Evolutionary conservation across 176 grass and related monocot species (phyloP).

Genomic region (Metroxylon sagu): DNA sequence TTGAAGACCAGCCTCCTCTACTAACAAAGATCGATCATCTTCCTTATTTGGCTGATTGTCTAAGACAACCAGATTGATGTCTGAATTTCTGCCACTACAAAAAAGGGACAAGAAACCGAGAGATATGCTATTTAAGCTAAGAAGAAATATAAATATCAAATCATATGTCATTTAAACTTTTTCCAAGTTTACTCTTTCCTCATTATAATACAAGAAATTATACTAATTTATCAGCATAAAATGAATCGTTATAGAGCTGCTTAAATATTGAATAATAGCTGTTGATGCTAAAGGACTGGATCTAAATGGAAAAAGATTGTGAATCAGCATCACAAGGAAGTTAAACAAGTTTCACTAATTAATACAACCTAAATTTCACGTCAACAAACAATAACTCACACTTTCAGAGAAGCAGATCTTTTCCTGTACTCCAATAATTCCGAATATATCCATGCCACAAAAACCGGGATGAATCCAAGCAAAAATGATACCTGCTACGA

Average conservation of each 20-base stretch:
- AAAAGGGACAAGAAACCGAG: slow-evolving; percentile 4
- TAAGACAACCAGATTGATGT: slow-evolving; percentile 68
- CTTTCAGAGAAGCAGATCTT: slow-evolving; percentile 49
- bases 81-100: slow-evolving; percentile 68
- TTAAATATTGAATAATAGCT: too few relatives aligned
- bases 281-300: too few relatives aligned
- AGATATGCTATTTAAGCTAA: too few relatives aligned
- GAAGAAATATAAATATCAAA: too few relatives aligned
- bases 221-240: too few relatives aligned
- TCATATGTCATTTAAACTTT: too few relatives aligned
- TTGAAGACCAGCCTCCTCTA: slow-evolving; percentile 58
- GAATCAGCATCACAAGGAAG: too few relatives aligned
- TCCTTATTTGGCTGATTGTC: slow-evolving; percentile 48
- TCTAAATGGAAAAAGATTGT: too few relatives aligned
- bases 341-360: too few relatives aligned
- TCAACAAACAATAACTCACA: slow-evolving; percentile 40
- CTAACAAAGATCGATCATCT: slow-evolving; percentile 54
- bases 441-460: slow-evolving; percentile 64
- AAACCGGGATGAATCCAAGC: slow-evolving; percentile 75
- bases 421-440: slow-evolving; percentile 66
- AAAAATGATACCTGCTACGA: slow-evolving; percentile 51
- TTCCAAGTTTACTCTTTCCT: too few relatives aligned
- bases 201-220: too few relatives aligned
- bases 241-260: too few relatives aligned
- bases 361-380: neutral